These are phyloP conservation scores for Meyerozyma sp. DNA, from an alignment of 1,139 yeast genomes.

Conservation along the genomic window DNA sequence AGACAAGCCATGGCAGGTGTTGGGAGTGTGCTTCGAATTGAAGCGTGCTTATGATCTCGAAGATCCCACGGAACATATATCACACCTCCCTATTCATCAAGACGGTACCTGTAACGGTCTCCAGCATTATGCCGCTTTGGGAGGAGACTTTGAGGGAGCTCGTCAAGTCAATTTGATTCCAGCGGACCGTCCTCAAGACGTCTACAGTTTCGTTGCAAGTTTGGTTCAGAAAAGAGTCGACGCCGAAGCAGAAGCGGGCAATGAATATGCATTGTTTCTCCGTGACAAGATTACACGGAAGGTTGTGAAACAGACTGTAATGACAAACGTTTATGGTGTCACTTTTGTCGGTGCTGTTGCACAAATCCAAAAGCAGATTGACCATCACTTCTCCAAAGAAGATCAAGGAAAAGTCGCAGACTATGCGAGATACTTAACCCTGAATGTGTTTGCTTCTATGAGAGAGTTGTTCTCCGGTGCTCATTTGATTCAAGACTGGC, in stretches of 20 bases:
- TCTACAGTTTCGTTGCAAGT: slow-evolving; percentile 75
- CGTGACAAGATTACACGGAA: slow-evolving; percentile 72
- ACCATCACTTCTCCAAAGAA: slow-evolving; percentile 38
- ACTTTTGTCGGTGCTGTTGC: slow-evolving; percentile 90
- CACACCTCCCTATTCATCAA: slow-evolving; percentile 90
- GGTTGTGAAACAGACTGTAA: slow-evolving; percentile 93
- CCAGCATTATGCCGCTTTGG: slow-evolving; percentile 96
- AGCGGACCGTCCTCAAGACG: slow-evolving; percentile 84
- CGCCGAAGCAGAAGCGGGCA: slow-evolving; percentile 53
- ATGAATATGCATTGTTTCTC: slow-evolving; percentile 47
- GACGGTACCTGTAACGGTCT: slow-evolving; percentile 98
- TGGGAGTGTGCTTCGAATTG: slow-evolving; percentile 81
- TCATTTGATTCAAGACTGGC: slow-evolving; percentile 94
- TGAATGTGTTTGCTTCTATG: slow-evolving; percentile 76
- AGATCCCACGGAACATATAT: slow-evolving; percentile 70
- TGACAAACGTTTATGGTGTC: slow-evolving; percentile 98
- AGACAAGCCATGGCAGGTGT: slow-evolving; percentile 94
- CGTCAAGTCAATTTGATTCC: slow-evolving; percentile 84
- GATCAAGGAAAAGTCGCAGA: slow-evolving; percentile 35
- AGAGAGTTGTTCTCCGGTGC: slow-evolving; percentile 89
- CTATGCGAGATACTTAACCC: slow-evolving; percentile 66
- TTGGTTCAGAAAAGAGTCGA: slow-evolving; percentile 61
- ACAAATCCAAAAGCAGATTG: slow-evolving; percentile 71
- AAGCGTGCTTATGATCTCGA: slow-evolving; percentile 62
- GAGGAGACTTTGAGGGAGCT: slow-evolving; percentile 95